Conservation (phyloP, 345 rosid genomes). For the Acer yangbiense region DNA sequence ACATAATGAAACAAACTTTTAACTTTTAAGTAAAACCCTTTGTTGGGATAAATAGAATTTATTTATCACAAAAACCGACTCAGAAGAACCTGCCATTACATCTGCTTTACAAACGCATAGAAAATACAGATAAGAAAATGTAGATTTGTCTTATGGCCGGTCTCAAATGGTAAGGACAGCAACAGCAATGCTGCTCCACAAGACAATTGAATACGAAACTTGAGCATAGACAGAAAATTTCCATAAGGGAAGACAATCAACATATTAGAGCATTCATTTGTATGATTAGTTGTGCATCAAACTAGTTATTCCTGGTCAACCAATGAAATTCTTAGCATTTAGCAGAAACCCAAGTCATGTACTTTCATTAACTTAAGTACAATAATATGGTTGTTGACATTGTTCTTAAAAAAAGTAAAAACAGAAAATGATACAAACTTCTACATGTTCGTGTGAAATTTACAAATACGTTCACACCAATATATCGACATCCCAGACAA, state of each 20-base stretch:
- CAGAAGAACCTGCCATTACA: background rate
- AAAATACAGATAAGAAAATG: background rate
- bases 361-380: background rate
- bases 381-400: too few relatives aligned
- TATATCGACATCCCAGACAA: background rate
- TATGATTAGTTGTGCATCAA: background rate
- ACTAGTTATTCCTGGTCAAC: background rate
- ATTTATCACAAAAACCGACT: background rate
- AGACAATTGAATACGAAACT: slow-evolving; percentile 26
- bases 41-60: background rate
- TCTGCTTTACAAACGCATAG: background rate
- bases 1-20: background rate
- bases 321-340: background rate
- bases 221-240: background rate
- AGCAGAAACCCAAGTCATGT: background rate
- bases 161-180: slow-evolving; percentile 25
- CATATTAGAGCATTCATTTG: background rate
- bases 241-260: background rate
- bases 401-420: too few relatives aligned
- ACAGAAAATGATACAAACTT: too few relatives aligned
- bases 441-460: too few relatives aligned
- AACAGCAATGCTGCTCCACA: slow-evolving; percentile 27
- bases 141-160: background rate
- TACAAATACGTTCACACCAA: background rate
- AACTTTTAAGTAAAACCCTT: background rate